A percentile compares a stretch with the other conserved stretches of the same genome.
These are phyloP conservation scores for Starmerella cellae DNA, from an alignment of 805 yeast genomes.

Conservation along the genomic window DNA sequence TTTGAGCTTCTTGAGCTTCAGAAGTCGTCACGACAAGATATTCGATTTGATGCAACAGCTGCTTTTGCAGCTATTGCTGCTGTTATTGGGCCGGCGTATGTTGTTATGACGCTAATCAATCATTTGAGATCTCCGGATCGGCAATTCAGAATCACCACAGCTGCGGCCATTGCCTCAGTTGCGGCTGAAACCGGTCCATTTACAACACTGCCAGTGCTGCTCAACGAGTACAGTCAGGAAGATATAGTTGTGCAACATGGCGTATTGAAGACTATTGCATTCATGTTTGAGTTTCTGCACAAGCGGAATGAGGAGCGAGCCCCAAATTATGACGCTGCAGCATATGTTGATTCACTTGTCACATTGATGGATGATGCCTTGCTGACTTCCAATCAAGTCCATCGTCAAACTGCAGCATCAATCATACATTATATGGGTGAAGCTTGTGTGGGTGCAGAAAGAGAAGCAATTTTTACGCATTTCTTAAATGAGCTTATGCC, in stretches of 20 bases:
- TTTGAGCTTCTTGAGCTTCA: conserved; percentile 81
- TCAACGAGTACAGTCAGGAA: conserved; percentile 90
- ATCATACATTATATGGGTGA: conserved; percentile 72
- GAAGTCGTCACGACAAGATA: conserved; percentile 62
- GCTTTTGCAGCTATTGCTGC: conserved; percentile 85
- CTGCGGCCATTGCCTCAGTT: conserved; percentile 94
- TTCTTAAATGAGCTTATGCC: conserved; percentile 72
- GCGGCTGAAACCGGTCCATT: conserved; percentile 89
- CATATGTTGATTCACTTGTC: conserved; percentile 65
- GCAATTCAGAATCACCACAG: conserved; percentile 90
- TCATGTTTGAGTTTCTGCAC: conserved; percentile 85
- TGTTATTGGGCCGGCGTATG: conserved; percentile 94
- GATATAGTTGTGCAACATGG: conserved; percentile 93
- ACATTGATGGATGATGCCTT: conserved; percentile 81
- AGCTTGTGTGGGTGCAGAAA: conserved; percentile 59
- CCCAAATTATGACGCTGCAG: conserved; percentile 41
- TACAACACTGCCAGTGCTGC: conserved; percentile 82
- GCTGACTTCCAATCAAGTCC: conserved; percentile 80
- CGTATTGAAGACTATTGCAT: conserved; percentile 77
- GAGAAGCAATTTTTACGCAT: conserved; percentile 75
- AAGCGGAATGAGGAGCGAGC: too few relatives aligned
- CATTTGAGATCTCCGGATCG: conserved; percentile 88
- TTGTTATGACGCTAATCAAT: conserved; percentile 65
- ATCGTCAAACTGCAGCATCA: conserved; percentile 88
- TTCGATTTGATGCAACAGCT: conserved; percentile 71